Evolutionary conservation across 768 basidiomycete species (phyloP).

Genomic region (Lactarius hengduanensis): DNA sequence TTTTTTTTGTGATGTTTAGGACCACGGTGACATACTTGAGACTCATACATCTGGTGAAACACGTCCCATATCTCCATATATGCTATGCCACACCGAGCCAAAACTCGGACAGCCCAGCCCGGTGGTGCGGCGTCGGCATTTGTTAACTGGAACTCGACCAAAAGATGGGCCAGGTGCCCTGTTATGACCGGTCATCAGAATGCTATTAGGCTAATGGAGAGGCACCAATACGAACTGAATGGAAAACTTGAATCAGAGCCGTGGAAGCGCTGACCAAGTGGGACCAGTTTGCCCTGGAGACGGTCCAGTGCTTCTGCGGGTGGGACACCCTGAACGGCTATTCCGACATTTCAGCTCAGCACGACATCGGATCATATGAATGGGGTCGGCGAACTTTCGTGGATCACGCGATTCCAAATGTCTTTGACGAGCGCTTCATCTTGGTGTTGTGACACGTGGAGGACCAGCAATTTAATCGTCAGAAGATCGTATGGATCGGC

Average conservation of each 20-base stretch:
- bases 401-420: slow-evolving; percentile 88
- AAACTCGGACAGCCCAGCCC: slow-evolving; percentile 81
- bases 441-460: slow-evolving; percentile 91
- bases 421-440: slow-evolving; percentile 78
- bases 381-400: slow-evolving; percentile 55
- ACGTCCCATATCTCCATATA: slow-evolving; percentile 82
- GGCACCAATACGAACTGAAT: slow-evolving; percentile 58
- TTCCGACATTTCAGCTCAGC: neutral
- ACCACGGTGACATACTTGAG: slow-evolving; percentile 47
- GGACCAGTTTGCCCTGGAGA: slow-evolving; percentile 61
- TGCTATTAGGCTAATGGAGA: neutral
- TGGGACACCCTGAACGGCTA: slow-evolving; percentile 58
- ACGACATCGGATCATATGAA: slow-evolving; percentile 1
- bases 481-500: slow-evolving; percentile 85
- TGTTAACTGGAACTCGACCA: slow-evolving; percentile 71
- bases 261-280: slow-evolving; percentile 82
- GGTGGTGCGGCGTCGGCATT: slow-evolving; percentile 56
- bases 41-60: slow-evolving; percentile 71
- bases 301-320: slow-evolving; percentile 55
- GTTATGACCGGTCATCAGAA: slow-evolving; percentile 15
- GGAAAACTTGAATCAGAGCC: slow-evolving; percentile 92
- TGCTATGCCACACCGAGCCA: slow-evolving; percentile 80
- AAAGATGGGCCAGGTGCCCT: slow-evolving; percentile 75
- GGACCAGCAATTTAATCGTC: slow-evolving; percentile 80
- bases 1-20: neutral